Evolutionary conservation across 306 rosid genomes (phyloP).

Genomic region (Casuarina equisetifolia): DNA sequence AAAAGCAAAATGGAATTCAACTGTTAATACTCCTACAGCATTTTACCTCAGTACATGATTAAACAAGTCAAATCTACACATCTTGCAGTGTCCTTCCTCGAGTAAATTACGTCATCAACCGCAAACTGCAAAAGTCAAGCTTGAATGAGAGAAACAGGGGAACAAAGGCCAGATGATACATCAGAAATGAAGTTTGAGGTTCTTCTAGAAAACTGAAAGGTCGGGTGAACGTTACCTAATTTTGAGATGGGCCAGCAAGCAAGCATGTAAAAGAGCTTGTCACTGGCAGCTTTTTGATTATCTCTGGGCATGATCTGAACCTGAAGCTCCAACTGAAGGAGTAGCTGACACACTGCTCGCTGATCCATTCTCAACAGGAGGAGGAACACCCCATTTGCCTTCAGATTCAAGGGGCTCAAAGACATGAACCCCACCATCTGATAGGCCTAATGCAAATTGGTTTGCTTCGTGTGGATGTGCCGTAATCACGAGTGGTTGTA

Average conservation of each 20-base stretch:
- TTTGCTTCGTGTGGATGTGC: constrained; percentile 96
- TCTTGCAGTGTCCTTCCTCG: constrained; percentile 40
- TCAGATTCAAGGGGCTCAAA: constrained; percentile 94
- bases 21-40: constrained; percentile 30
- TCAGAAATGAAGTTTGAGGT: neutral
- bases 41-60: constrained; percentile 37
- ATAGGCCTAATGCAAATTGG: constrained; percentile 86
- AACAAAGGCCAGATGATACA: neutral
- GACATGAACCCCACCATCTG: constrained; percentile 92
- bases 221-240: constrained; percentile 37
- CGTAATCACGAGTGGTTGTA: constrained; percentile 80
- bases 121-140: constrained; percentile 39
- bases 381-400: constrained; percentile 89
- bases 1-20: constrained; percentile 3
- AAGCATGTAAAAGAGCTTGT: constrained; percentile 78
- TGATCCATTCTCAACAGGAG: constrained; percentile 85
- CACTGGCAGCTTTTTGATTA: constrained; percentile 52
- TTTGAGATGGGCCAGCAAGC: constrained; percentile 49
- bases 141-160: constrained; percentile 8
- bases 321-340: constrained; percentile 70
- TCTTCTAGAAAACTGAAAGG: neutral
- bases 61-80: constrained; percentile 41
- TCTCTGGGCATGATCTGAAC: constrained; percentile 85
- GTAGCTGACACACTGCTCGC: constrained; percentile 58
- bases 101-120: constrained; percentile 40